Evolutionary conservation across 352 stramenopile genomes (phyloP), one percentile per base, ranked within the genome.

Genomic region (Phytopythium ostracodes): DNA sequence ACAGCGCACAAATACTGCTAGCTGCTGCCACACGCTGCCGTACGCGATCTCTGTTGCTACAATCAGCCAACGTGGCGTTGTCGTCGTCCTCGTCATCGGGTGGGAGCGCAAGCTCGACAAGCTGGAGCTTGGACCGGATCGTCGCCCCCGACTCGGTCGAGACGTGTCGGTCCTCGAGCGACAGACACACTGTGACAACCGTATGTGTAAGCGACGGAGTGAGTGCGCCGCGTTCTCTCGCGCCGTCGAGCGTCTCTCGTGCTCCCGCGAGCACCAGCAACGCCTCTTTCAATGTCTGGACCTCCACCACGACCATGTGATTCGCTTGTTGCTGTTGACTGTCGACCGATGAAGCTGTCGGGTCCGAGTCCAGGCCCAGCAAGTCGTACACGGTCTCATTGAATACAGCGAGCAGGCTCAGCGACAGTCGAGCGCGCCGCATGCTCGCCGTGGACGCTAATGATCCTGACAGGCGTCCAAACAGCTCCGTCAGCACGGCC

Each of bases 301-400:
- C 36, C 20, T 60, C 40, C 7, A 51, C 36, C 2, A 51, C 54
- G 20, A 51, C 38, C 54, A 59, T 59, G 52, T 59, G 52, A 18
- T 59, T 59, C 11, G 52, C 35, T 33, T 59, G 52, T 6, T 47
- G 33, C 35, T 49, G 52, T 11, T 47, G 33, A 14, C 22, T 59
- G 35, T 59, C 31, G 52, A 47, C 14, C 2, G 52, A 33, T 4
- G 52, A 18, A 15, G 33, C 35, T 0, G 12, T 4, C 33, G 52
- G 33, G 8, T 33, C 49, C 1, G 38, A 56, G 35, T 73, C 68
- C 14, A 94, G 73, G 22, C 85, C 75, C 0, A 98, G 72, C n/a
- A 98, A 75, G 66, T 98, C 94, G 72, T 93, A 96, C 51, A 99
- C 90, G 58, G 94, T 83, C 76, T 99, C 93, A 31, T 96, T 95